phyloP scores from a whole-genome alignment of 2,329 filamentous ascomycete genomes.

The Trichophyton mentagrophytes region DNA sequence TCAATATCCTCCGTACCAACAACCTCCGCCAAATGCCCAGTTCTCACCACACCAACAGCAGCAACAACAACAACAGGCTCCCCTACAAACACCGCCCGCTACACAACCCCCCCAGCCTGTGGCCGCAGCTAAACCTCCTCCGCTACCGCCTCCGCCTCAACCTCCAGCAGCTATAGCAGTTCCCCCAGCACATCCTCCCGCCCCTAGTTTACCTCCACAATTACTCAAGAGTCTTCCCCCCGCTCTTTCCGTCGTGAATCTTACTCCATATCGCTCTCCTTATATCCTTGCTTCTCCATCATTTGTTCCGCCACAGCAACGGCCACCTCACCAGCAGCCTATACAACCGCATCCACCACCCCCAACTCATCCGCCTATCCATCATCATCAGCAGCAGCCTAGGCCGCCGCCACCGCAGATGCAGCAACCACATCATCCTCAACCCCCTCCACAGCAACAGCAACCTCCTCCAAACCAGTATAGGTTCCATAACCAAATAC shows the following conservation, averaged over 20 bases:
- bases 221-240: constrained; percentile 29
- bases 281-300: constrained; percentile 29
- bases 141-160: constrained; percentile 2
- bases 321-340: constrained; percentile 6
- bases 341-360: constrained; percentile 6
- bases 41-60: constrained; percentile 13
- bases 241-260: constrained; percentile 26
- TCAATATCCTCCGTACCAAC: constrained; percentile 15
- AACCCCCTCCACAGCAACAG: constrained; percentile 5
- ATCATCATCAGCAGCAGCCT: constrained; percentile 9
- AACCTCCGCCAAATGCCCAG: constrained; percentile 10
- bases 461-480: constrained; percentile 3
- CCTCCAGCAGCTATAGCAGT: not conserved
- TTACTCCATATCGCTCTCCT: constrained; percentile 30
- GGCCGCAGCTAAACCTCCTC: constrained; percentile 7
- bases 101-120: not conserved
- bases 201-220: constrained; percentile 21
- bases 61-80: constrained; percentile 13
- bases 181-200: not conserved
- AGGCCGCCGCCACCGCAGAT: constrained; percentile 6
- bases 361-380: constrained; percentile 5
- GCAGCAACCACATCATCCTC: constrained; percentile 16
- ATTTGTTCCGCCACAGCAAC: constrained; percentile 14
- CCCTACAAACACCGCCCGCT: not conserved
- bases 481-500: constrained; percentile 5